Percentiles rank a stretch among this genome's conserved stretches.
phyloP scores from a whole-genome alignment of 169 alveolate species.

The Plasmodium vinckei region DNA sequence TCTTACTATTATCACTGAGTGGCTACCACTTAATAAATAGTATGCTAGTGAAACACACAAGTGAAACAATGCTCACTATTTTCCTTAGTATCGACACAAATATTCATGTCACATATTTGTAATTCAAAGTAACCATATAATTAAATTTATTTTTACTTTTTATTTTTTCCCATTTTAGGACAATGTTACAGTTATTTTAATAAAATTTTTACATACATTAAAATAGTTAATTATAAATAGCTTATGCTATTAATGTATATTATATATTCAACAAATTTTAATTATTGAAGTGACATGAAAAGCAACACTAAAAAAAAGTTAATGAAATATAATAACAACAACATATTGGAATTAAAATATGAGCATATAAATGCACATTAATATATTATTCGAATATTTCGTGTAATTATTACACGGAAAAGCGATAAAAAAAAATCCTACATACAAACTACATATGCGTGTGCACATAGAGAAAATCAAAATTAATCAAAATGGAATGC shows the following conservation, averaged over 20 bases:
- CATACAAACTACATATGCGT: not conserved
- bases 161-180: slow-evolving; percentile 8
- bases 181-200: slow-evolving; percentile 74
- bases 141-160: not conserved
- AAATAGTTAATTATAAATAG: slow-evolving; percentile 27
- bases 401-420: not conserved
- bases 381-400: not conserved
- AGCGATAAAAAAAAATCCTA: slow-evolving; percentile 2
- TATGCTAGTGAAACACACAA: too few relatives aligned
- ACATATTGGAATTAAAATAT: not conserved
- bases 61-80: too few relatives aligned
- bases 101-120: too few relatives aligned
- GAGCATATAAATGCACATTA: not conserved
- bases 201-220: slow-evolving; percentile 62
- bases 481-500: not conserved
- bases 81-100: too few relatives aligned
- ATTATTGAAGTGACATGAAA: slow-evolving; percentile 29
- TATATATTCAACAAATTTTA: slow-evolving; percentile 51
- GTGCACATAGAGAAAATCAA: not conserved
- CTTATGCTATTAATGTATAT: slow-evolving; percentile 4
- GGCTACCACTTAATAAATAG: too few relatives aligned
- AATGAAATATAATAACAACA: not conserved
- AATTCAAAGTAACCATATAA: too few relatives aligned
- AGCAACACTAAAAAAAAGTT: slow-evolving; percentile 6
- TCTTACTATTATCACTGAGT: too few relatives aligned